Conservation (phyloP, 805 yeast species). For the Nakazawaea ernobii region DNA sequence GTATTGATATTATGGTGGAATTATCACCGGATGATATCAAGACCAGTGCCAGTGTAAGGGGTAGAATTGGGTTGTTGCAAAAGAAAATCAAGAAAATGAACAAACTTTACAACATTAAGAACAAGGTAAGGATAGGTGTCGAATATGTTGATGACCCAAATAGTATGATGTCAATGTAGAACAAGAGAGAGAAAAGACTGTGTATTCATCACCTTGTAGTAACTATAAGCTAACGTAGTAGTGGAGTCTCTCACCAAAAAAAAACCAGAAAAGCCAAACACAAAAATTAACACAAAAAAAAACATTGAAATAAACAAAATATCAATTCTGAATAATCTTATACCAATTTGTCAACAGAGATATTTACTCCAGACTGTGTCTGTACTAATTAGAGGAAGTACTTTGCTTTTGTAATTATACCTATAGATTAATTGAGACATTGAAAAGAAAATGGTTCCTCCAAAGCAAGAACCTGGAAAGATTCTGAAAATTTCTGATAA, state of each 20-base stretch:
- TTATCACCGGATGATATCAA: slow-evolving; percentile 49
- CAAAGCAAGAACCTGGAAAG: slow-evolving; percentile 3
- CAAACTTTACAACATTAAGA: slow-evolving; percentile 36
- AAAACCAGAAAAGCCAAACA: not conserved
- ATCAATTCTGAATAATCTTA: not conserved
- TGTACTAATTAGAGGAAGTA: no score
- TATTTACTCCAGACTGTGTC: no score
- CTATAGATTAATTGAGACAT: not conserved
- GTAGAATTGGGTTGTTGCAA: slow-evolving; percentile 53
- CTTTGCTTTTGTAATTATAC: not conserved
- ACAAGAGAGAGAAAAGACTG: no score
- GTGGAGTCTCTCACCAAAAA: not conserved
- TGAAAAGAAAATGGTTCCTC: slow-evolving; percentile 1
- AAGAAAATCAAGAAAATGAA: slow-evolving; percentile 53
- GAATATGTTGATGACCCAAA: slow-evolving; percentile 24
- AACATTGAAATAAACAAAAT: not conserved
- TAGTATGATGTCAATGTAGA: slow-evolving; percentile 6
- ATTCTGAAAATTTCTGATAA: not conserved
- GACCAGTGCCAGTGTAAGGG: slow-evolving; percentile 53
- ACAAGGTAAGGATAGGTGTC: slow-evolving; percentile 47
- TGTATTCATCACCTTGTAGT: no score
- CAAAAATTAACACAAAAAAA: not conserved
- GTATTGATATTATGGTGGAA: slow-evolving; percentile 34
- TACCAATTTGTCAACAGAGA: not conserved
- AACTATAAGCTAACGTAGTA: no score